Percentiles rank a stretch among this genome's conserved stretches.
These are phyloP conservation scores for Aspergillus japonicus DNA, from an alignment of 2,329 filamentous ascomycete genomes.

Conservation along the genomic window DNA sequence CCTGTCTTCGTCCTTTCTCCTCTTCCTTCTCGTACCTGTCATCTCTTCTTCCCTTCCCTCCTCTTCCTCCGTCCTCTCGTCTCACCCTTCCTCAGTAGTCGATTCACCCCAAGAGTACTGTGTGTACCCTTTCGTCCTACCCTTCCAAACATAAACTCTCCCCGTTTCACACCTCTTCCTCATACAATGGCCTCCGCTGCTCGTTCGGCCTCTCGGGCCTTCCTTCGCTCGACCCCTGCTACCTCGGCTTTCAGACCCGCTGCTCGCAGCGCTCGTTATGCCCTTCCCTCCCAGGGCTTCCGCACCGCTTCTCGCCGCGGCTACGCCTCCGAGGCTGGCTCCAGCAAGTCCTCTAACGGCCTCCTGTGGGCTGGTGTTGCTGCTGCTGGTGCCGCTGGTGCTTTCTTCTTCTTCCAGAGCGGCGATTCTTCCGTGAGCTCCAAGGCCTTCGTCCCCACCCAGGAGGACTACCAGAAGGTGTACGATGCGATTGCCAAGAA, in stretches of 20 bases:
- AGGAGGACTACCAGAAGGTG: slow-evolving; percentile 91
- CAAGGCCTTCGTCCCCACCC: slow-evolving; percentile 66
- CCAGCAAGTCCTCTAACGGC: slow-evolving; percentile 52
- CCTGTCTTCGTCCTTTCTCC: slow-evolving; percentile 13
- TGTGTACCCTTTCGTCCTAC: neutral
- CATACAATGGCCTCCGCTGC: slow-evolving; percentile 31
- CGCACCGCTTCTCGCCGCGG: slow-evolving; percentile 72
- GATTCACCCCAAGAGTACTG: neutral
- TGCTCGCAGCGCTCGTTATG: slow-evolving; percentile 58
- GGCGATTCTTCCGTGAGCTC: slow-evolving; percentile 38
- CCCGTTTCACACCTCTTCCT: slow-evolving; percentile 10
- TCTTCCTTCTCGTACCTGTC: slow-evolving; percentile 13
- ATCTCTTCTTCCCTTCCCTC: slow-evolving; percentile 9
- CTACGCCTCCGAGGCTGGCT: slow-evolving; percentile 69
- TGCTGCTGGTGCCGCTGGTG: slow-evolving; percentile 63
- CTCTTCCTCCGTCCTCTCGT: slow-evolving; percentile 1
- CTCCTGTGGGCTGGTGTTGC: slow-evolving; percentile 61
- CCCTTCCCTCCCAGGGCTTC: slow-evolving; percentile 62
- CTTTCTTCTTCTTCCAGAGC: slow-evolving; percentile 61
- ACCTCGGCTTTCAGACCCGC: slow-evolving; percentile 43
- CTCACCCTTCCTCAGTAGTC: slow-evolving; percentile 3
- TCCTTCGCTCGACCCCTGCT: slow-evolving; percentile 41
- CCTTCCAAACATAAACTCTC: neutral
- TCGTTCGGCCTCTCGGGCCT: slow-evolving; percentile 42
- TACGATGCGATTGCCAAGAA: slow-evolving; percentile 81